These are phyloP conservation scores for Penicillium cosmopolitanum DNA, from an alignment of 495 filamentous ascomycete genomes.

Conservation along the genomic window DNA sequence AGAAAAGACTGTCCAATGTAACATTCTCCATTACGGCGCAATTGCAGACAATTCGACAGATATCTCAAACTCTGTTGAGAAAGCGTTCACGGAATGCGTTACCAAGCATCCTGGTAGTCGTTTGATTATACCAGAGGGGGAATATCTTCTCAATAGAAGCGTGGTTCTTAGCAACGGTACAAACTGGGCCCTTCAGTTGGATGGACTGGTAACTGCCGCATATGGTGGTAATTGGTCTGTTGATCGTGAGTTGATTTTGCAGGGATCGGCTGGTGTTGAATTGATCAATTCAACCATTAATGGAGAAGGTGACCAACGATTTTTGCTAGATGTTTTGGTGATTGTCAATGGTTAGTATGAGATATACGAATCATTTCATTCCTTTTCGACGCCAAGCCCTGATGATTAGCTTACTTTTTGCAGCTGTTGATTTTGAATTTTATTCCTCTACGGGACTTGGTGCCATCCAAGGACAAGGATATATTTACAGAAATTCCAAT, in stretches of 20 bases:
- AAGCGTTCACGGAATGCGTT: slow-evolving; percentile 43
- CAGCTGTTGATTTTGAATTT: slow-evolving; percentile 48
- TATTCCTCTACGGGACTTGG: slow-evolving; percentile 45
- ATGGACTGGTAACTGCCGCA: slow-evolving; percentile 45
- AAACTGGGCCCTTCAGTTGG: slow-evolving; percentile 46
- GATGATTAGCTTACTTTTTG: not conserved
- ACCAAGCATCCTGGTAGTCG: slow-evolving; percentile 27
- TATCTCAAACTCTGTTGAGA: slow-evolving; percentile 41
- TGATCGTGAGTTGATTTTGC: slow-evolving; percentile 33
- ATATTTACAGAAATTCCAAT: slow-evolving; percentile 36
- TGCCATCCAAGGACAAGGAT: slow-evolving; percentile 52
- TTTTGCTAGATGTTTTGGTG: slow-evolving; percentile 32
- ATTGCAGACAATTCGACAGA: slow-evolving; percentile 46
- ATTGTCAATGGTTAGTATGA: slow-evolving; percentile 32
- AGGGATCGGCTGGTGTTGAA: slow-evolving; percentile 29
- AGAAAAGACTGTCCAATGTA: slow-evolving; percentile 40
- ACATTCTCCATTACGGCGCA: slow-evolving; percentile 50
- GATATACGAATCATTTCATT: not conserved
- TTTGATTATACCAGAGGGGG: slow-evolving; percentile 46
- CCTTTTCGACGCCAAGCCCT: not conserved
- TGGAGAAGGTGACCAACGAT: slow-evolving; percentile 36
- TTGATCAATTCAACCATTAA: slow-evolving; percentile 46
- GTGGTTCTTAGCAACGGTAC: slow-evolving; percentile 40
- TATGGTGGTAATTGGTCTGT: slow-evolving; percentile 39
- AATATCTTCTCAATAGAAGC: slow-evolving; percentile 35